These are phyloP conservation scores for Pseudogymnoascus verrucosus DNA, from an alignment of 2,329 filamentous ascomycete genomes.

Conservation along the genomic window DNA sequence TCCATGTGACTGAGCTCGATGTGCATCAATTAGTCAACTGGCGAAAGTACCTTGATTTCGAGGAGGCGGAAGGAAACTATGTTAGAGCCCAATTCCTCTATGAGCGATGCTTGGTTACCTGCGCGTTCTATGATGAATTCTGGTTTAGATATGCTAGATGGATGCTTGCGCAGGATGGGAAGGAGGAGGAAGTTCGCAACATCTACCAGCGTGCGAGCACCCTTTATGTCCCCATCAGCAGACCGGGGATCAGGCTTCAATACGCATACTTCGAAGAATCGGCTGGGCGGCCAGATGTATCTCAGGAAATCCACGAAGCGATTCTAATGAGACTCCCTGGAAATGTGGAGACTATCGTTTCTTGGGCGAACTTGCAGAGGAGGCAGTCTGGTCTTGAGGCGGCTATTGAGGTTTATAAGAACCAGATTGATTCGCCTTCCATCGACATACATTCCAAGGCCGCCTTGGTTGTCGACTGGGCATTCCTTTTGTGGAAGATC, in stretches of 20 bases:
- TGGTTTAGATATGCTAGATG: conserved; percentile 96
- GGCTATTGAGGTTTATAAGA: conserved; percentile 75
- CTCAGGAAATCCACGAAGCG: conserved; percentile 75
- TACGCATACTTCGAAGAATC: conserved; percentile 95
- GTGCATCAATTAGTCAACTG: conserved; percentile 79
- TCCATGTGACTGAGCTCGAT: conserved; percentile 90
- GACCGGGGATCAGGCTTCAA: conserved; percentile 75
- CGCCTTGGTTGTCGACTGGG: conserved; percentile 82
- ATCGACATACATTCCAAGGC: conserved; percentile 77
- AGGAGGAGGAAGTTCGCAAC: conserved; percentile 82
- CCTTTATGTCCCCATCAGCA: conserved; percentile 77
- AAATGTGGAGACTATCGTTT: conserved; percentile 79
- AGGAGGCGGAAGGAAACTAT: conserved; percentile 76
- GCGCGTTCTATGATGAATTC: conserved; percentile 93
- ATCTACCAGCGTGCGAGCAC: conserved; percentile 85
- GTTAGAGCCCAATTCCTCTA: conserved; percentile 74
- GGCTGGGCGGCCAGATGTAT: conserved; percentile 64
- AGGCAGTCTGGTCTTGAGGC: conserved; percentile 77
- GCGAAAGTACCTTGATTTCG: conserved; percentile 94
- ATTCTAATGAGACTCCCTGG: conserved; percentile 70
- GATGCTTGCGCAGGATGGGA: conserved; percentile 75
- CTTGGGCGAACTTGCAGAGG: conserved; percentile 77
- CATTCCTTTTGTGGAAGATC: conserved; percentile 75
- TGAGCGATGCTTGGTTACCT: conserved; percentile 86
- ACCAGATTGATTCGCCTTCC: conserved; percentile 65